phyloP scores from a whole-genome alignment of 2,329 filamentous ascomycete genomes.

The Bipolaris gigantea region DNA sequence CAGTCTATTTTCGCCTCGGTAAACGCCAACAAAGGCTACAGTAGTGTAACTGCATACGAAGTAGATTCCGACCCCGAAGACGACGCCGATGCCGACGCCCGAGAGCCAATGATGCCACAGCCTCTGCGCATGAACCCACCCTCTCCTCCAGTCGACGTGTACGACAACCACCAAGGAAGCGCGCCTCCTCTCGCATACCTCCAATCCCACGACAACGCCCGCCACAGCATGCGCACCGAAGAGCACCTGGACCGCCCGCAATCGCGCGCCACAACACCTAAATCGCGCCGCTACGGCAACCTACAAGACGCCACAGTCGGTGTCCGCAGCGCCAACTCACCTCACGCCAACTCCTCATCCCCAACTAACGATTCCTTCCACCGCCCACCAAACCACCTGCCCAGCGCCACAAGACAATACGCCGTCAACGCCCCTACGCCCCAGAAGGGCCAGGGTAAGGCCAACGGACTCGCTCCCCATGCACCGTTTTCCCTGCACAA shows the following conservation, averaged over 20 bases:
- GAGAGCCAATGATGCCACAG: slow-evolving; percentile 40
- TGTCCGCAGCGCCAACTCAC: slow-evolving; percentile 34
- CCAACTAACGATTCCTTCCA: slow-evolving; percentile 26
- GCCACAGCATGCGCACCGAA: slow-evolving; percentile 27
- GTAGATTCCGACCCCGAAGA: slow-evolving; percentile 34
- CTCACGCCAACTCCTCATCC: slow-evolving; percentile 30
- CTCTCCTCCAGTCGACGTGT: slow-evolving; percentile 35
- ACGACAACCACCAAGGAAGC: slow-evolving; percentile 17
- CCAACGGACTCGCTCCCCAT: slow-evolving; percentile 2
- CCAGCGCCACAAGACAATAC: slow-evolving; percentile 37
- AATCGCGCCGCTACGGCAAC: slow-evolving; percentile 52
- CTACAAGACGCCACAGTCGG: slow-evolving; percentile 48
- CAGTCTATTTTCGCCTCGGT: slow-evolving; percentile 27
- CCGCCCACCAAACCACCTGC: slow-evolving; percentile 23
- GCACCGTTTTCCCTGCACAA: slow-evolving; percentile 37
- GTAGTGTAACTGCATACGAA: slow-evolving; percentile 30
- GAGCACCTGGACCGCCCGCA: slow-evolving; percentile 34
- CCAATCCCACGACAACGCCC: background rate
- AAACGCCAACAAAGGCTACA: slow-evolving; percentile 35
- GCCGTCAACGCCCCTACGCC: slow-evolving; percentile 33
- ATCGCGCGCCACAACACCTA: slow-evolving; percentile 41
- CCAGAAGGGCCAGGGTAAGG: slow-evolving; percentile 8
- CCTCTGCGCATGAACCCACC: slow-evolving; percentile 55
- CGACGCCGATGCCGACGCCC: slow-evolving; percentile 27
- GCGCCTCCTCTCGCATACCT: slow-evolving; percentile 5